These are phyloP conservation scores for Mediolabrus comicus DNA, from an alignment of 108 stramenopile genomes.

Conservation along the genomic window DNA sequence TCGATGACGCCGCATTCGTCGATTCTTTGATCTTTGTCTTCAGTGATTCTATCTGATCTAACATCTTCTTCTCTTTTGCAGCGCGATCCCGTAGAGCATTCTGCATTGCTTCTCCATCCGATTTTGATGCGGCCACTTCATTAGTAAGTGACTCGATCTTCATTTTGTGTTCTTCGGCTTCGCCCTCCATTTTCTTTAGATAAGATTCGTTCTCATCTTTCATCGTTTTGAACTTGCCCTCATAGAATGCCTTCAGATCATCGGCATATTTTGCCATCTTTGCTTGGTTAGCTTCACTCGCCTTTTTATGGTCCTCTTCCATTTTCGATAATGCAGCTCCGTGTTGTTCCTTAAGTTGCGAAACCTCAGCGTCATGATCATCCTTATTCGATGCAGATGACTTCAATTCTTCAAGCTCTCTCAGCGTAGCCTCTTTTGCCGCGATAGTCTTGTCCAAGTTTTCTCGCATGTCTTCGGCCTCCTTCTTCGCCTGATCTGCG, in stretches of 20 bases:
- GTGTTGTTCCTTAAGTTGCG: slow-evolving; percentile 31
- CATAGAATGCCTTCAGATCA: slow-evolving; percentile 65
- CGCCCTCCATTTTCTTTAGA: slow-evolving; percentile 45
- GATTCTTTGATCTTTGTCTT: slow-evolving; percentile 52
- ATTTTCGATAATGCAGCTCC: slow-evolving; percentile 13
- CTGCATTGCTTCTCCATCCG: slow-evolving; percentile 52
- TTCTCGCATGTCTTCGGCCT: slow-evolving; percentile 11
- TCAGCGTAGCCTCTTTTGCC: slow-evolving; percentile 6
- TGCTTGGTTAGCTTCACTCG: slow-evolving; percentile 40
- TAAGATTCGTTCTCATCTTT: slow-evolving; percentile 53
- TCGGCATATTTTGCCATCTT: slow-evolving; percentile 78
- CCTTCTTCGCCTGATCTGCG: slow-evolving; percentile 13
- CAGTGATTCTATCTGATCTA: slow-evolving; percentile 47
- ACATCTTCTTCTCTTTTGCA: slow-evolving; percentile 35
- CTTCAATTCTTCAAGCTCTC: slow-evolving; percentile 22
- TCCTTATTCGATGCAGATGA: slow-evolving; percentile 10
- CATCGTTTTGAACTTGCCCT: slow-evolving; percentile 53
- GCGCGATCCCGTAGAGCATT: slow-evolving; percentile 44
- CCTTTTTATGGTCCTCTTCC: slow-evolving; percentile 34
- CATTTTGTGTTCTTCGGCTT: slow-evolving; percentile 26
- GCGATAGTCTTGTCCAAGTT: slow-evolving; percentile 19
- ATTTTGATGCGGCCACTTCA: slow-evolving; percentile 32
- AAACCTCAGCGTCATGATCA: slow-evolving; percentile 38
- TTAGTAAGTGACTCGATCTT: slow-evolving; percentile 8
- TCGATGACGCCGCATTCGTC: slow-evolving; percentile 37